Conservation (phyloP, 2,329 filamentous ascomycete genomes). For the Sphaerostilbella broomeana region DNA sequence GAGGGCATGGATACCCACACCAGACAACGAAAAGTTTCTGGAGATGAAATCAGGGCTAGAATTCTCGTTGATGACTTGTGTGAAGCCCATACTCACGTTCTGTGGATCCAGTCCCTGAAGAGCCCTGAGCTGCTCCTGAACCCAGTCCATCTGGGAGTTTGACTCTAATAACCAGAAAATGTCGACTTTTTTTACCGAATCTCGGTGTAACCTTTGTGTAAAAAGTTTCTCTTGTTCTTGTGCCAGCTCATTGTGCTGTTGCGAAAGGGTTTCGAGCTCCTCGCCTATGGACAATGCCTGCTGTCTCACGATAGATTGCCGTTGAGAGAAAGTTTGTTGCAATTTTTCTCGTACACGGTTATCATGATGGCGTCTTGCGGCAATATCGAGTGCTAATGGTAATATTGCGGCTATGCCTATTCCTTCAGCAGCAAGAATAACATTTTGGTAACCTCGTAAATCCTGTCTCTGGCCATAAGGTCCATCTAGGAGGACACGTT, state of each 20-base stretch:
- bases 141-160: conserved; percentile 6
- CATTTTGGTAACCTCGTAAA: conserved; percentile 1
- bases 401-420: conserved; percentile 6
- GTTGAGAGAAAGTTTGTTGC: neutral
- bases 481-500: conserved; percentile 6
- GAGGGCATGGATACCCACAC: conserved; percentile 5
- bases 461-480: conserved; percentile 1
- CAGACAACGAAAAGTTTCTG: conserved; percentile 9
- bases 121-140: conserved; percentile 1
- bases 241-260: neutral
- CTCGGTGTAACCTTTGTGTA: conserved; percentile 1
- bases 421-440: conserved; percentile 10
- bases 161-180: conserved; percentile 9
- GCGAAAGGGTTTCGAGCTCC: neutral
- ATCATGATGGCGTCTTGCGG: conserved; percentile 2
- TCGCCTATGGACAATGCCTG: neutral
- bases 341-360: conserved; percentile 1
- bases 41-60: neutral
- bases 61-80: too few relatives aligned
- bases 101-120: conserved; percentile 4
- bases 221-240: neutral
- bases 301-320: neutral
- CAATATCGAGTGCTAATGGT: conserved; percentile 1
- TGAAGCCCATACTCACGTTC: neutral
- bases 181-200: conserved; percentile 7